phyloP scores from a whole-genome alignment of 352 stramenopile genomes.

The Globisporangium solare region DNA sequence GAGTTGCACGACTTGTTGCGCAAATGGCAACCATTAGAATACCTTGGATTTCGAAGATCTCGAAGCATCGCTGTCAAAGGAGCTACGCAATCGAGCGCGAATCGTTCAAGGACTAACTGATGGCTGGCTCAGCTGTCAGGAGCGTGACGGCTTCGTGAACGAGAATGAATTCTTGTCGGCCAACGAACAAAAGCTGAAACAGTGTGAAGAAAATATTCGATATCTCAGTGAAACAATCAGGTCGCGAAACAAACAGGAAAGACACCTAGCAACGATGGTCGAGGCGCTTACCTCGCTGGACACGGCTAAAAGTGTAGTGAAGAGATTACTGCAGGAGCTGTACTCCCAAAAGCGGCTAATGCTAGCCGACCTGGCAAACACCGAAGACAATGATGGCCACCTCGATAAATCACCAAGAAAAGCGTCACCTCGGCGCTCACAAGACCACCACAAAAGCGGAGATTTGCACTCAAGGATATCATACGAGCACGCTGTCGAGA shows the following conservation, averaged over 20 bases:
- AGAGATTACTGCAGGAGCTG: conserved; percentile 41
- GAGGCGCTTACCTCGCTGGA: conserved; percentile 43
- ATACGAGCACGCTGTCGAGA: neutral
- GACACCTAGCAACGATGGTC: conserved; percentile 17
- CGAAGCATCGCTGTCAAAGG: conserved; percentile 38
- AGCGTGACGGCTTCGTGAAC: conserved; percentile 20
- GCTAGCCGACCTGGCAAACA: conserved; percentile 19
- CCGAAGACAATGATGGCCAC: conserved; percentile 20
- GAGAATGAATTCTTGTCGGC: conserved; percentile 49
- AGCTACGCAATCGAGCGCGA: conserved; percentile 41
- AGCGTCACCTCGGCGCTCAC: neutral
- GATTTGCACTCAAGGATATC: neutral
- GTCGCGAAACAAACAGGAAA: conserved; percentile 10
- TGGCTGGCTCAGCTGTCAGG: conserved; percentile 24
- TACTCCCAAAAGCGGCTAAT: conserved; percentile 45
- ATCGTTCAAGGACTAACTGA: conserved; percentile 45
- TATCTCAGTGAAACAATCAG: conserved; percentile 42
- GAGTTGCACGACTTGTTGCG: too few species aligned
- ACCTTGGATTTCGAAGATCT: conserved; percentile 55
- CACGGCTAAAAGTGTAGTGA: conserved; percentile 40
- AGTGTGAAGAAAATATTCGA: conserved; percentile 58
- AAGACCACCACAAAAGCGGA: neutral
- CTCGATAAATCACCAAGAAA: neutral
- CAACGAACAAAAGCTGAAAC: conserved; percentile 47
- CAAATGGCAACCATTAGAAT: conserved; percentile 18